Base-by-base conservation (phyloP, 1,284 basidiomycete genomes). In the Phellinidium pouzarii region DNA sequence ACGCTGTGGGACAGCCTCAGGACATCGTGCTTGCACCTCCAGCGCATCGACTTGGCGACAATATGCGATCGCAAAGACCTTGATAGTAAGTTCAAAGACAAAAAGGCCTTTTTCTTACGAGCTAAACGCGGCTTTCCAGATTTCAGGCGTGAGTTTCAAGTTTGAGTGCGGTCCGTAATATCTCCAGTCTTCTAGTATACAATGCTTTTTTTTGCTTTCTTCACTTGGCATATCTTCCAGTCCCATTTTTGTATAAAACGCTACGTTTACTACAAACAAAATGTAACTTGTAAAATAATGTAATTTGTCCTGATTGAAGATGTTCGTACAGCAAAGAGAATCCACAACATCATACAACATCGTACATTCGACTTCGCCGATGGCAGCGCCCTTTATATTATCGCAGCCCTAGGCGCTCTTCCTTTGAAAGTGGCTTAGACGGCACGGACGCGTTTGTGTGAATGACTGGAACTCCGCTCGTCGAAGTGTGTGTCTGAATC, bases 1-100 rank as follows among this genome's bases (percentile, higher is more conserved):
- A 76, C 86, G 3, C 70, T 96, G 34, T 95, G 93, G 93, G 87
- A 89, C 44, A 89, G 85, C 61, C 68, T 95, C 60, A 82, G 82
- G 67, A 89, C 83, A 48, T 82, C 84, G 45, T 90, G 87, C 63
- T 64, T 91, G 60, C 83, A 91, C 63, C 74, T 92, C 71, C 80
- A 85, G 58, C 71, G 87, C 49, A 66, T 77, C 2, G 87, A 93
- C 64, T 68, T 92, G 43, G 82, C 84, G n/a, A 71, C 75, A 4
- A 67, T 87, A 37, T 91, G 89, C 61, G 84, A 87, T 58, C 65
- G 65, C 37, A 76, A 74, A 57, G 82, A 92, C 65, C 68, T 92
- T n/a, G 80, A 87, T 59, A 81, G 88, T 88, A 59, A 52, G 74
- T 56, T 62, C 34, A 38, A 44, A 45, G 26, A 36, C 48, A 14